Conservation (phyloP, 2,329 filamentous ascomycete species). For the Alternaria hordeiaustralica region DNA sequence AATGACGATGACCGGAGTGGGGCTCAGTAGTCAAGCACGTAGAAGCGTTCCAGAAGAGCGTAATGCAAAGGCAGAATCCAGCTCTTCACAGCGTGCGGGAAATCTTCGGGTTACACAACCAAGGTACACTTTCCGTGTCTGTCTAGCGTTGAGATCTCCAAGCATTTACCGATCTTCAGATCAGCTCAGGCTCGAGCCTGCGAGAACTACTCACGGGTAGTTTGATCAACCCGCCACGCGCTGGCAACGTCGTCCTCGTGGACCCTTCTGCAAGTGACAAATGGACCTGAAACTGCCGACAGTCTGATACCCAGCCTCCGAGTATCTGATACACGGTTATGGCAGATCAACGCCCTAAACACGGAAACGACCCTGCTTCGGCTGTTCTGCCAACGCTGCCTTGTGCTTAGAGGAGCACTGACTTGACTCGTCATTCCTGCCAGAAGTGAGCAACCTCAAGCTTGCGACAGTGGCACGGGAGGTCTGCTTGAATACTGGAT, state of each 20-base stretch:
- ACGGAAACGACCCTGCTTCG: slow-evolving; percentile 6
- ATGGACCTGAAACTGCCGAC: slow-evolving; percentile 45
- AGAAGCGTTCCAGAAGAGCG: slow-evolving; percentile 20
- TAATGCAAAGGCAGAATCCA: slow-evolving; percentile 2
- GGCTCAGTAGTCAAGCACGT: slow-evolving; percentile 9
- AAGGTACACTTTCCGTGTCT: slow-evolving; percentile 3
- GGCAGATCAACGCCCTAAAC: slow-evolving; percentile 31
- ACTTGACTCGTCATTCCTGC: slow-evolving; percentile 9
- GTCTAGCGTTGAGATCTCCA: slow-evolving; percentile 11
- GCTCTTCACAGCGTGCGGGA: slow-evolving; percentile 2
- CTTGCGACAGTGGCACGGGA: background rate
- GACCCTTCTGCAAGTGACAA: slow-evolving; percentile 30
- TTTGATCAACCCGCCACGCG: slow-evolving; percentile 19
- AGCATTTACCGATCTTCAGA: slow-evolving; percentile 10
- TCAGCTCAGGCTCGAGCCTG: slow-evolving; percentile 7
- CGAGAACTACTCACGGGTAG: slow-evolving; percentile 23
- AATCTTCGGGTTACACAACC: background rate
- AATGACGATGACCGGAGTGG: slow-evolving; percentile 7
- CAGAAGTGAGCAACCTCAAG: background rate
- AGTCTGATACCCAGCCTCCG: slow-evolving; percentile 38
- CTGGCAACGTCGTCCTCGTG: slow-evolving; percentile 14
- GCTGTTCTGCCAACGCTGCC: background rate
- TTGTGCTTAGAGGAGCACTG: background rate
- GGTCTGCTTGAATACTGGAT: background rate
- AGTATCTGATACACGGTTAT: slow-evolving; percentile 41